Evolutionary conservation across 345 rosid species (phyloP).

Genomic region (Reutealis trisperma): DNA sequence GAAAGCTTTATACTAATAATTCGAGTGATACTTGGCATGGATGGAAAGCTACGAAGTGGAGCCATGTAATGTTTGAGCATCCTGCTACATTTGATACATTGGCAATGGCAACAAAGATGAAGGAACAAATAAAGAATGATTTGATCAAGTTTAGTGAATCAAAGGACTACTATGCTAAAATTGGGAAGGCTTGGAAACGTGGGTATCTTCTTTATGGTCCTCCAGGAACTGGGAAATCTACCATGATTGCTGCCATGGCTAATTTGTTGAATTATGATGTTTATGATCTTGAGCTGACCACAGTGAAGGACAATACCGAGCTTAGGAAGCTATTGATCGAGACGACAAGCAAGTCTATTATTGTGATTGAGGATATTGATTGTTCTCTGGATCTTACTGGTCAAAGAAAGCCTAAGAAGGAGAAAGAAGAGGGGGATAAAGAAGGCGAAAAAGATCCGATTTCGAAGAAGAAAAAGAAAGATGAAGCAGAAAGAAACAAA

Average conservation of each 20-base stretch:
- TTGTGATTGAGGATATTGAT: conserved; percentile 24
- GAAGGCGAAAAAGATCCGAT: background rate
- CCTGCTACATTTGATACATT: conserved; percentile 10
- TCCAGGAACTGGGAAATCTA: conserved; percentile 33
- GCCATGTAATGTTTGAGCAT: conserved; percentile 9
- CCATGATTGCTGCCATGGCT: conserved; percentile 37
- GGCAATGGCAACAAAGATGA: background rate
- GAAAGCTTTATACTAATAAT: conserved; percentile 5
- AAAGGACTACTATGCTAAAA: background rate
- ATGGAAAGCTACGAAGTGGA: background rate
- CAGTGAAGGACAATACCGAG: conserved; percentile 16
- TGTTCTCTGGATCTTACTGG: conserved; percentile 24
- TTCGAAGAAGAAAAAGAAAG: background rate
- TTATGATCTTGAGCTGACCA: conserved; percentile 24
- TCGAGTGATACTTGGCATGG: background rate
- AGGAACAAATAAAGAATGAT: background rate
- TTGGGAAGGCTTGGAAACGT: conserved; percentile 18
- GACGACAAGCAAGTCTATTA: background rate
- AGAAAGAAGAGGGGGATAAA: background rate
- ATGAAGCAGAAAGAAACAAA: background rate
- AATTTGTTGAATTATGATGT: conserved; percentile 32
- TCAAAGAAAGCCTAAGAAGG: conserved; percentile 8
- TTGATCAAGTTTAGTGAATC: conserved; percentile 1
- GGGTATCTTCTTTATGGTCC: conserved; percentile 31
- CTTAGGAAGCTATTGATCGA: conserved; percentile 14